phyloP scores from a whole-genome alignment of 2,329 filamentous ascomycete species.

The Monilinia aucupariae region DNA sequence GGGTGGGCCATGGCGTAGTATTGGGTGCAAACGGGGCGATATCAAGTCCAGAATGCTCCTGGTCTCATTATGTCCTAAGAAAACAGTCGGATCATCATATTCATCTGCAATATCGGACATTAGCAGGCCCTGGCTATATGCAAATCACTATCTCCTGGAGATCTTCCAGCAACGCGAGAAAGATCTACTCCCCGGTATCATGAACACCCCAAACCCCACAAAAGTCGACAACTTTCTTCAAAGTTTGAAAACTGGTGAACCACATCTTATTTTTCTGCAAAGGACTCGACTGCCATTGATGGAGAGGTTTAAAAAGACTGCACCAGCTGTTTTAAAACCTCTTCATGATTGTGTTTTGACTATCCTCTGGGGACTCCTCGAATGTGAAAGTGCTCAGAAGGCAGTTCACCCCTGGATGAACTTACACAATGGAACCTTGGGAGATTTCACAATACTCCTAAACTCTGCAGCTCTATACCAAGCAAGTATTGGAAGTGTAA shows the following conservation, averaged over 20 bases:
- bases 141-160: background rate
- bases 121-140: background rate
- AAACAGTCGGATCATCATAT: background rate
- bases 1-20: constrained; percentile 16
- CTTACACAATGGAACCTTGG: constrained; percentile 1
- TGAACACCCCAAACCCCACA: background rate
- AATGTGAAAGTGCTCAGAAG: constrained; percentile 4
- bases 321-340: constrained; percentile 8
- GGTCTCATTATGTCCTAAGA: constrained; percentile 10
- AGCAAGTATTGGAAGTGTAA: constrained; percentile 6
- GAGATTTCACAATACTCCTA: constrained; percentile 4
- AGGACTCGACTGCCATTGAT: background rate
- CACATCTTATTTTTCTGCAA: background rate
- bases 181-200: background rate
- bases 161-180: background rate
- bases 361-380: constrained; percentile 15
- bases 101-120: background rate
- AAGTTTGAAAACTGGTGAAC: background rate
- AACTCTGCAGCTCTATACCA: constrained; percentile 11
- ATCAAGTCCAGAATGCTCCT: constrained; percentile 17
- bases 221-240: background rate
- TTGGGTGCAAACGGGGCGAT: constrained; percentile 19
- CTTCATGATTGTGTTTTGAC: constrained; percentile 15
- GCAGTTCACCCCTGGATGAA: constrained; percentile 1
- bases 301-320: background rate